phyloP scores from a whole-genome alignment of 2,329 filamentous ascomycete species.

The Botryotinia narcissicola region DNA sequence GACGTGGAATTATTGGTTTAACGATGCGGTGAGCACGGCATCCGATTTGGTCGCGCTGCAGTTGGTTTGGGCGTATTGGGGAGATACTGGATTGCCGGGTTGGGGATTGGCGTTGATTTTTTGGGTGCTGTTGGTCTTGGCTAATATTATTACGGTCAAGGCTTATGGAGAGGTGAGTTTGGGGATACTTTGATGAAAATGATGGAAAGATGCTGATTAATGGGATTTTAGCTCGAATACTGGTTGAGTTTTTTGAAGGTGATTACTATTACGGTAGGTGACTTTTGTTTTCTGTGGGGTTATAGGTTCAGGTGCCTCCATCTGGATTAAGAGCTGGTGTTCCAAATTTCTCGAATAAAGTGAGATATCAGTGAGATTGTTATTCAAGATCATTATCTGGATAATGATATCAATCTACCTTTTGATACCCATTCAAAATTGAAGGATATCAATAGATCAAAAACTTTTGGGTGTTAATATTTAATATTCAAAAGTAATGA shows the following conservation, averaged over 20 bases:
- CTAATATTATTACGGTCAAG: conserved; percentile 53
- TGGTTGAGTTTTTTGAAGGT: conserved; percentile 56
- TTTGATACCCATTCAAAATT: not conserved
- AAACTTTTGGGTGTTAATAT: not conserved
- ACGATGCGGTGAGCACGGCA: conserved; percentile 60
- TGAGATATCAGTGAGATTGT: not conserved
- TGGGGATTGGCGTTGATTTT: conserved; percentile 63
- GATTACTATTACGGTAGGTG: conserved; percentile 48
- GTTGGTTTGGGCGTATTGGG: conserved; percentile 59
- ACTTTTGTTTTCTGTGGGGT: not conserved
- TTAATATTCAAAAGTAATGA: not conserved
- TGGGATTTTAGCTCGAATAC: conserved; percentile 47
- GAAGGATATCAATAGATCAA: not conserved
- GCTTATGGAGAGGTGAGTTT: conserved; percentile 51
- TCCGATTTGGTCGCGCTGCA: conserved; percentile 59
- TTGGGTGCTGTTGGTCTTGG: conserved; percentile 52
- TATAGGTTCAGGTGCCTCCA: not conserved
- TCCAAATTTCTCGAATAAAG: not conserved
- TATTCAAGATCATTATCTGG: not conserved
- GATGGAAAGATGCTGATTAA: not conserved
- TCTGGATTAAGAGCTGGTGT: not conserved
- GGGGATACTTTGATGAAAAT: not conserved
- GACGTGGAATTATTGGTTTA: conserved; percentile 63
- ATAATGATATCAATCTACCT: not conserved
- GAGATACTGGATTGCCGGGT: conserved; percentile 56